These are phyloP conservation scores for Fallopia convolvulus DNA, from an alignment of 148 eudicot genomes.

Conservation along the genomic window DNA sequence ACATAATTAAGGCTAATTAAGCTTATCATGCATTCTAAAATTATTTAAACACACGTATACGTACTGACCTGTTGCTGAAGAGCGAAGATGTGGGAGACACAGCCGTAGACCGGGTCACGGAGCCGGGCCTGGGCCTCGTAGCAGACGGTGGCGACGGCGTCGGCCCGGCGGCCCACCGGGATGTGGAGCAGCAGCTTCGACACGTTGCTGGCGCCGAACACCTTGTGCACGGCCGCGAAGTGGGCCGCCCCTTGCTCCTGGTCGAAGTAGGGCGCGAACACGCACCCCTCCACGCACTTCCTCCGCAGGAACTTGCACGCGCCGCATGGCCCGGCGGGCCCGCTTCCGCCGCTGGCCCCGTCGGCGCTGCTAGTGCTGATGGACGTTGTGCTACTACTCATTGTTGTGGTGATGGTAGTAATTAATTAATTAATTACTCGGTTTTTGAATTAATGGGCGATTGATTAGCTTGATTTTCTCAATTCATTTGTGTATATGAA, in stretches of 20 bases:
- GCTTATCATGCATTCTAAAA: too few species aligned
- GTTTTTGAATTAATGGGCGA: not conserved
- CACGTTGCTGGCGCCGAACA: slow-evolving; percentile 92
- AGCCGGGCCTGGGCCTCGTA: slow-evolving; percentile 95
- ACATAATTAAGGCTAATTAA: too few species aligned
- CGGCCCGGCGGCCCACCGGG: slow-evolving; percentile 58
- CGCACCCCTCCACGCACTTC: slow-evolving; percentile 79
- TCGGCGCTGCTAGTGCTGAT: slow-evolving; percentile 14
- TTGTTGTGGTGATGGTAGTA: not conserved
- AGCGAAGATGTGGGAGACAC: slow-evolving; percentile 85
- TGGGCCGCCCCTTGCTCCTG: slow-evolving; percentile 93
- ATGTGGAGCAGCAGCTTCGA: slow-evolving; percentile 73
- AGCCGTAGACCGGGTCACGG: slow-evolving; percentile 88
- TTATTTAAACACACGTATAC: too few species aligned
- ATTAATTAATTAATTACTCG: too few species aligned
- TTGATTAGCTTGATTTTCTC: not conserved
- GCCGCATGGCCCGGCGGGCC: slow-evolving; percentile 63
- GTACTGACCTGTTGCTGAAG: slow-evolving; percentile 87
- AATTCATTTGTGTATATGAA: not conserved
- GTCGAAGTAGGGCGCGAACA: slow-evolving; percentile 92
- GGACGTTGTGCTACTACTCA: not conserved
- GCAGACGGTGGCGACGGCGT: slow-evolving; percentile 87
- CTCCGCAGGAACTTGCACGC: slow-evolving; percentile 91
- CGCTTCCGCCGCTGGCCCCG: slow-evolving; percentile 19
- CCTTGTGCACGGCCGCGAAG: slow-evolving; percentile 96